Conservation (phyloP, 345 rosid species). For the Clarkia xantiana region DNA sequence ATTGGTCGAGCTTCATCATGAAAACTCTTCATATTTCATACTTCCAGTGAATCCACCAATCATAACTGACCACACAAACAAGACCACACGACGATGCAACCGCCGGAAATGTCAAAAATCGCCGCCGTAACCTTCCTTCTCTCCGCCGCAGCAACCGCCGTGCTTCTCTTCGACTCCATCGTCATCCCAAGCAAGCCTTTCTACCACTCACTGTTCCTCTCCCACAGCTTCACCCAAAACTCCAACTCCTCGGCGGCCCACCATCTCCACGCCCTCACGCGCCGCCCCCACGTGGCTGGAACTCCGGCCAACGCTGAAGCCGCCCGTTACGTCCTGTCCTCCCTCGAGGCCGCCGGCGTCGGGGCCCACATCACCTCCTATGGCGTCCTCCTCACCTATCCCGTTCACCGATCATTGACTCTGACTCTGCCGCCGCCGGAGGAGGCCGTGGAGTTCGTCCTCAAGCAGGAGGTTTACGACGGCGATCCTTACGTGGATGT, state of each 20-base stretch:
- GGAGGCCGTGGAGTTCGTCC: constrained; percentile 22
- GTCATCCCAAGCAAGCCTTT: constrained; percentile 40
- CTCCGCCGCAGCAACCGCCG: constrained; percentile 26
- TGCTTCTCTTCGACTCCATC: constrained; percentile 17
- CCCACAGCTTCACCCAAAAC: constrained; percentile 34
- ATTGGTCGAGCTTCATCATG: too few species aligned
- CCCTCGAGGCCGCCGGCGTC: constrained; percentile 28
- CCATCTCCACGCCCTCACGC: constrained; percentile 60
- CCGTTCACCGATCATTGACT: constrained; percentile 41
- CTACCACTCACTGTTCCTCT: constrained; percentile 41
- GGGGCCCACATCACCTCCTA: constrained; percentile 34
- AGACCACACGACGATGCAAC: too few species aligned
- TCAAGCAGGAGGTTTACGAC: constrained; percentile 37
- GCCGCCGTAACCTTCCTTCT: constrained; percentile 15
- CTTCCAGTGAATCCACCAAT: not conserved
- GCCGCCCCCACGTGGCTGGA: constrained; percentile 71
- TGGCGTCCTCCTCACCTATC: constrained; percentile 52
- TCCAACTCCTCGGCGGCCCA: constrained; percentile 40
- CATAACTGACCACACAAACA: not conserved
- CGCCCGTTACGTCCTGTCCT: constrained; percentile 43
- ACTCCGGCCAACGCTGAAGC: constrained; percentile 62
- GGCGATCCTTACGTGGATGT: constrained; percentile 54
- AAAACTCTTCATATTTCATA: too few species aligned
- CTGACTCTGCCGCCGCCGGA: constrained; percentile 18
- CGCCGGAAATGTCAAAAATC: constrained; percentile 22